Evolutionary conservation across 2,329 filamentous ascomycete species (phyloP).

Genomic region (Aspergillus sergii): DNA sequence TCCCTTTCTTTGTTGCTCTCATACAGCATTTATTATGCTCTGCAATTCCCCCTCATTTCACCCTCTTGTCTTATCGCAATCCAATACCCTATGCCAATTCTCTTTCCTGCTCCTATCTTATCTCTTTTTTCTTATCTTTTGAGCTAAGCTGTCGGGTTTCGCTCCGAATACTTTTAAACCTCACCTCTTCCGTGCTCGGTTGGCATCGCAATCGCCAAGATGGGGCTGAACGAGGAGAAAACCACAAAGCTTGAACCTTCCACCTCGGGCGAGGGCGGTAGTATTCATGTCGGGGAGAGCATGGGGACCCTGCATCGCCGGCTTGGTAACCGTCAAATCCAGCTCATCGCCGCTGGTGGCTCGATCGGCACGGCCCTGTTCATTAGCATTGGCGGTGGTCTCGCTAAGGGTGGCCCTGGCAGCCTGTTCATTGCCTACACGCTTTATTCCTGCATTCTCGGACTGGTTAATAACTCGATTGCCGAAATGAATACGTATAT

Average conservation of each 20-base stretch:
- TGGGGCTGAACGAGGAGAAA: conserved; percentile 4
- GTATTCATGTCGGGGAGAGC: not conserved
- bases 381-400: conserved; percentile 42
- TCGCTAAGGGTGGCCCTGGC: conserved; percentile 42
- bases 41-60: not conserved
- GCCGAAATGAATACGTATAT: conserved; percentile 51
- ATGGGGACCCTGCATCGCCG: conserved; percentile 15
- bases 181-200: too few species aligned
- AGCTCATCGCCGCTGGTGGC: conserved; percentile 43
- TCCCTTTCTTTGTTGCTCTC: not conserved
- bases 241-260: not conserved
- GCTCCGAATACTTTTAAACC: not conserved
- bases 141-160: not conserved
- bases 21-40: not conserved
- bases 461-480: conserved; percentile 42
- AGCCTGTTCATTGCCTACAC: conserved; percentile 42
- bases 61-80: not conserved
- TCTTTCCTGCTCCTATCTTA: not conserved
- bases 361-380: conserved; percentile 44
- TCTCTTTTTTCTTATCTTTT: not conserved
- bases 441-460: conserved; percentile 34
- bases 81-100: not conserved
- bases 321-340: conserved; percentile 22
- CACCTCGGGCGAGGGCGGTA: not conserved
- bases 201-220: not conserved